These are phyloP conservation scores for Pholiota molesta DNA, from an alignment of 768 basidiomycete species.

Conservation along the genomic window DNA sequence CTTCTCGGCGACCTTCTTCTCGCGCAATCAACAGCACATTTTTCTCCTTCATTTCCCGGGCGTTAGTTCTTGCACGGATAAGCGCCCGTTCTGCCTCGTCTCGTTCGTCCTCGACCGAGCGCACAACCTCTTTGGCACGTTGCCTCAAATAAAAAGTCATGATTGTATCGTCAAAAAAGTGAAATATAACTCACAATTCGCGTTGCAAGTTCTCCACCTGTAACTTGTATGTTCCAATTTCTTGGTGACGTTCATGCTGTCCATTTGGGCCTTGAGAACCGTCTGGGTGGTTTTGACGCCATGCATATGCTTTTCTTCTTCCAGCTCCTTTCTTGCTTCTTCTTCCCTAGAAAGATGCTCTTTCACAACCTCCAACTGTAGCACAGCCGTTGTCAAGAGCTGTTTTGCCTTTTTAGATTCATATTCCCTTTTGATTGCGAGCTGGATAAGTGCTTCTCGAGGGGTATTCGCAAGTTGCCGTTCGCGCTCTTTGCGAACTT, in stretches of 20 bases:
- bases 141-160: constrained; percentile 18
- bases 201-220: constrained; percentile 27
- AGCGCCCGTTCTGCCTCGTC: constrained; percentile 36
- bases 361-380: constrained; percentile 26
- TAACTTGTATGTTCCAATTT: constrained; percentile 27
- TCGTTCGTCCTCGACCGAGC: constrained; percentile 32
- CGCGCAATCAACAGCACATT: constrained; percentile 50
- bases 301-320: constrained; percentile 26
- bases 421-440: constrained; percentile 29
- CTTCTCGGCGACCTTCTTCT: constrained; percentile 54
- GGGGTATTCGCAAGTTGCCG: constrained; percentile 28
- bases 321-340: constrained; percentile 19
- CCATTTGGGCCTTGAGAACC: constrained; percentile 30
- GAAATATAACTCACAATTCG: constrained; percentile 29
- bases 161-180: background rate
- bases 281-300: constrained; percentile 29
- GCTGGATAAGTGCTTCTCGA: constrained; percentile 28
- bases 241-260: constrained; percentile 28
- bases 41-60: constrained; percentile 61
- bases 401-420: constrained; percentile 30
- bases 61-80: constrained; percentile 45
- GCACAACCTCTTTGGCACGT: constrained; percentile 27
- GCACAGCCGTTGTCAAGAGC: constrained; percentile 29
- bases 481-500: constrained; percentile 27
- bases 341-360: constrained; percentile 21